These are phyloP conservation scores for Claviceps lovelessii DNA, from an alignment of 2,329 filamentous ascomycete species.

Conservation along the genomic window DNA sequence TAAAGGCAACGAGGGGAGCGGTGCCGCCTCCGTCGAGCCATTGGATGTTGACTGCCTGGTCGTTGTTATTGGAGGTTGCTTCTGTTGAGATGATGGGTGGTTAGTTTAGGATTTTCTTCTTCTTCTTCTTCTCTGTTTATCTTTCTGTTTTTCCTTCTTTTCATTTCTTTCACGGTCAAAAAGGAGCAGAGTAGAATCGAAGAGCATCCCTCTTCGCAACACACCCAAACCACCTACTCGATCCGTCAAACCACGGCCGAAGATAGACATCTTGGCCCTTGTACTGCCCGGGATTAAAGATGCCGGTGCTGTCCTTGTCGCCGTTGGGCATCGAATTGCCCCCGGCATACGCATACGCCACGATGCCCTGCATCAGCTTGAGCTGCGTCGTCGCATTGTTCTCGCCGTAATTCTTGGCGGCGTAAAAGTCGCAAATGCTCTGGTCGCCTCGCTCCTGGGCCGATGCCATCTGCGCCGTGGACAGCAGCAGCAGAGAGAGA, in stretches of 20 bases:
- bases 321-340: constrained; percentile 7
- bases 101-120: background rate
- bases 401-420: constrained; percentile 11
- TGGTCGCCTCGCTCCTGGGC: background rate
- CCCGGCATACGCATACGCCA: constrained; percentile 17
- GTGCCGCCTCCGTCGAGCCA: constrained; percentile 19
- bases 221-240: constrained; percentile 7
- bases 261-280: constrained; percentile 12
- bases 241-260: constrained; percentile 18
- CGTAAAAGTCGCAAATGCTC: constrained; percentile 20
- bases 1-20: constrained; percentile 12
- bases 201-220: too few relatives aligned
- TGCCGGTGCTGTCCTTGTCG: constrained; percentile 12
- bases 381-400: constrained; percentile 14
- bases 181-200: too few relatives aligned
- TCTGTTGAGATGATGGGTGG: background rate
- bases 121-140: too few relatives aligned
- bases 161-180: background rate
- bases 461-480: background rate
- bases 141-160: too few relatives aligned
- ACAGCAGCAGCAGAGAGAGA: background rate
- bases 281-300: constrained; percentile 15
- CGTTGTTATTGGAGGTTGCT: constrained; percentile 16
- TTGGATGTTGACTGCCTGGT: constrained; percentile 12
- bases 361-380: constrained; percentile 15